phyloP scores from a whole-genome alignment of 2,329 filamentous ascomycete species.

The Nothopassalora personata region DNA sequence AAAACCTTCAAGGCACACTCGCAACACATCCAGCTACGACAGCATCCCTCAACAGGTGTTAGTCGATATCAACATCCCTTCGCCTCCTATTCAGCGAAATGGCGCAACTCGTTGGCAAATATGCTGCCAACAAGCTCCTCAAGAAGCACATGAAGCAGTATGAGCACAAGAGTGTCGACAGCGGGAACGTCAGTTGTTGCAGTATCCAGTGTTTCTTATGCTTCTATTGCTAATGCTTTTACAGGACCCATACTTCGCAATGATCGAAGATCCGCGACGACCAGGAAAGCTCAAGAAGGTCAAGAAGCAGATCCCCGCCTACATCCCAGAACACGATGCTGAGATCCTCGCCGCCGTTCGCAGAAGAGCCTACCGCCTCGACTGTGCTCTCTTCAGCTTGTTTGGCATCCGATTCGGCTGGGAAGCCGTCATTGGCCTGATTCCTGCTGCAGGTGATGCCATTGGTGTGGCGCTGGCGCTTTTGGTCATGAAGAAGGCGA shows the following conservation, averaged over 20 bases:
- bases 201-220: not conserved
- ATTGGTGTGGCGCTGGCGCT: constrained; percentile 68
- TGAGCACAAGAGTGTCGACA: constrained; percentile 38
- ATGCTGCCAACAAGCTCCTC: constrained; percentile 47
- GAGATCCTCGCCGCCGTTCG: constrained; percentile 81
- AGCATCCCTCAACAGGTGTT: not conserved
- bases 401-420: constrained; percentile 82
- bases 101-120: constrained; percentile 44
- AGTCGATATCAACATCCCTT: not conserved
- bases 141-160: constrained; percentile 45
- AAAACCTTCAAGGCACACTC: not conserved
- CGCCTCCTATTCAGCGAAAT: constrained; percentile 31
- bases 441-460: constrained; percentile 75
- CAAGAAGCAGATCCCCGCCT: constrained; percentile 76
- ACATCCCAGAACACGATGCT: constrained; percentile 76
- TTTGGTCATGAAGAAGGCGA: constrained; percentile 68
- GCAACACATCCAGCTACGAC: not conserved
- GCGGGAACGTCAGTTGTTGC: constrained; percentile 35
- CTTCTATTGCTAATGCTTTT: not conserved
- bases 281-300: constrained; percentile 74
- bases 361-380: constrained; percentile 75
- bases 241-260: constrained; percentile 87
- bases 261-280: constrained; percentile 66
- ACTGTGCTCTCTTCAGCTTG: constrained; percentile 77
- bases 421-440: constrained; percentile 75